These are phyloP conservation scores for Theobroma grandiflorum DNA, from an alignment of 441 rosid genomes.

Conservation along the genomic window DNA sequence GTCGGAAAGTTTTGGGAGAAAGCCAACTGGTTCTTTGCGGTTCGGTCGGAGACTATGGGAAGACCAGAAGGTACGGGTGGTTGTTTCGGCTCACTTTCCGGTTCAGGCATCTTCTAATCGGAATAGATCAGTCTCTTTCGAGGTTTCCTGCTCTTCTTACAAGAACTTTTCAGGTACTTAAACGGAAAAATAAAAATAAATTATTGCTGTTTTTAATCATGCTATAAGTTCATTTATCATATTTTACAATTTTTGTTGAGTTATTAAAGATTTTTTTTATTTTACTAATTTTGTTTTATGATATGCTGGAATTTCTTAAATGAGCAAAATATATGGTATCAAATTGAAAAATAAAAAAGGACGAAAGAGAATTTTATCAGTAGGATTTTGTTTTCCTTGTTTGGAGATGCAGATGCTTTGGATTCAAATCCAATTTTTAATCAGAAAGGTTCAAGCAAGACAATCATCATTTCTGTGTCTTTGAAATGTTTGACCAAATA, in stretches of 20 bases:
- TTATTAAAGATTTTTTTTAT: neutral
- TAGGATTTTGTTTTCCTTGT: no score
- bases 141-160: conserved; percentile 51
- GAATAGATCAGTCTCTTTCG: conserved; percentile 41
- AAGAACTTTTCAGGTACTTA: conserved; percentile 63
- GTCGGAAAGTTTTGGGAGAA: conserved; percentile 39
- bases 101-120: conserved; percentile 38
- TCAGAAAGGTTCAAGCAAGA: no score
- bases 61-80: conserved; percentile 43
- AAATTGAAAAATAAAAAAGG: no score
- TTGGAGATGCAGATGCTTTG: no score
- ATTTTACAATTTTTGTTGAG: neutral
- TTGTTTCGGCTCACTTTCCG: conserved; percentile 51
- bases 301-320: neutral
- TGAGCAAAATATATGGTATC: no score
- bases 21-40: conserved; percentile 40
- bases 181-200: neutral
- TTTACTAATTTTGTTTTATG: neutral
- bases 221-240: neutral
- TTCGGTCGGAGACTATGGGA: conserved; percentile 43
- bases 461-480: no score
- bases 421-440: no score
- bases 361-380: neutral
- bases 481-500: no score
- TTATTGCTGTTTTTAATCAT: neutral